Percentiles rank a stretch among this genome's conserved stretches.
Conservation (phyloP, 495 filamentous ascomycete genomes). For the Friedmanniomyces endolithicus region DNA sequence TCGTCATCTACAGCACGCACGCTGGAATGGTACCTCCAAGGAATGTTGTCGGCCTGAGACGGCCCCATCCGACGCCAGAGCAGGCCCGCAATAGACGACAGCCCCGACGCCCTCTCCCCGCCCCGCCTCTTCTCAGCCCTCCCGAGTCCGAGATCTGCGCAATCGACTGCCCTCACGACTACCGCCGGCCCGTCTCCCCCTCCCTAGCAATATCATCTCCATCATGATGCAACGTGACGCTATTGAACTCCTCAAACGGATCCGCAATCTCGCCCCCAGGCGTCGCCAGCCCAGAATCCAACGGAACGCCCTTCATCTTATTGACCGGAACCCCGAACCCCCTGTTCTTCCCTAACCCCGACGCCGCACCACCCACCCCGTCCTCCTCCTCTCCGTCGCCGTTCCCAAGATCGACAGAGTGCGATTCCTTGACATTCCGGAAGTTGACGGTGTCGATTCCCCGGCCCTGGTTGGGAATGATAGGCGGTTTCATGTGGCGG, state of each 20-base stretch:
- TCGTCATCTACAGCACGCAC: too few relatives aligned
- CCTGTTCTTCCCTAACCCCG: conserved; percentile 10
- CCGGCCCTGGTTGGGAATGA: conserved; percentile 84
- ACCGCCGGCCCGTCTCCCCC: conserved; percentile 1
- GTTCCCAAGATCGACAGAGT: conserved; percentile 49
- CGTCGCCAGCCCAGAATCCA: conserved; percentile 74
- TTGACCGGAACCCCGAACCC: conserved; percentile 12
- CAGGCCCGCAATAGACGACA: too few relatives aligned
- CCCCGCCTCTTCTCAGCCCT: too few relatives aligned
- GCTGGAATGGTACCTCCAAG: too few relatives aligned
- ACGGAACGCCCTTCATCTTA: conserved; percentile 57
- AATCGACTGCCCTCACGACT: too few relatives aligned
- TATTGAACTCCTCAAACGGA: conserved; percentile 98
- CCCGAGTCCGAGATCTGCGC: too few relatives aligned
- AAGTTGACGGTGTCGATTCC: conserved; percentile 94
- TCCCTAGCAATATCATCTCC: conserved; percentile 46
- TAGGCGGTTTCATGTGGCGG: conserved; percentile 96
- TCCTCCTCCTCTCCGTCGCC: neutral
- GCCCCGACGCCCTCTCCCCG: too few relatives aligned
- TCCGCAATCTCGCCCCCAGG: conserved; percentile 76
- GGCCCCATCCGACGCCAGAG: too few relatives aligned
- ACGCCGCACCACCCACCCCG: neutral
- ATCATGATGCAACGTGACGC: conserved; percentile 93
- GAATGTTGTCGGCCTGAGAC: too few relatives aligned
- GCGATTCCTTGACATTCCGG: conserved; percentile 92